A percentile compares a stretch with the other conserved stretches of the same genome.
Evolutionary conservation across 1,139 yeast genomes (phyloP).

Genomic region (Magnusiomyces paraingens): DNA sequence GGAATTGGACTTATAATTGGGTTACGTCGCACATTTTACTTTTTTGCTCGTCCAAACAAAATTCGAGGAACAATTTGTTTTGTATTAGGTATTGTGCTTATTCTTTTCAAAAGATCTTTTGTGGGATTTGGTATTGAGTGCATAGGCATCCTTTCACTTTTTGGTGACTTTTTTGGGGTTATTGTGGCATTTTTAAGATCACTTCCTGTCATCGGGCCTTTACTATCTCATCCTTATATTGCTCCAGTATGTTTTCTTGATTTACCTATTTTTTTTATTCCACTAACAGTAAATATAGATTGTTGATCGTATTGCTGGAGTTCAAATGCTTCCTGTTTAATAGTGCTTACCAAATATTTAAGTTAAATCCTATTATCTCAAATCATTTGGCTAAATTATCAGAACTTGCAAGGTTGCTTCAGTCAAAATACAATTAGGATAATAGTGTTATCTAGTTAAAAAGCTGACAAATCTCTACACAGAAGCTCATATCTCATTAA

Average conservation of each 20-base stretch:
- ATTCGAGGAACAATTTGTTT: slow-evolving; percentile 82
- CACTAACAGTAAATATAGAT: slow-evolving; percentile 4
- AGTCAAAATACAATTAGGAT: too few species aligned
- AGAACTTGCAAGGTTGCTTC: too few species aligned
- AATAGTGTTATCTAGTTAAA: too few species aligned
- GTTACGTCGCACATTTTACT: slow-evolving; percentile 70
- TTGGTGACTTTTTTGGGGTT: slow-evolving; percentile 89
- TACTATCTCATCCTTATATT: slow-evolving; percentile 70
- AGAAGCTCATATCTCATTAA: too few species aligned
- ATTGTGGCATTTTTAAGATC: slow-evolving; percentile 84
- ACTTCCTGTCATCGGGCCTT: slow-evolving; percentile 80
- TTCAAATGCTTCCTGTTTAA: slow-evolving; percentile 13
- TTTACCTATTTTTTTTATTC: not conserved
- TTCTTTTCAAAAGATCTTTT: slow-evolving; percentile 70
- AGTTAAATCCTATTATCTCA: too few species aligned
- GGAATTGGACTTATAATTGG: slow-evolving; percentile 87
- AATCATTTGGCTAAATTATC: too few species aligned
- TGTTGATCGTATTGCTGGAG: slow-evolving; percentile 12
- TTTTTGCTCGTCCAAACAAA: slow-evolving; percentile 83
- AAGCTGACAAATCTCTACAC: too few species aligned
- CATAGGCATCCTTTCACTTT: slow-evolving; percentile 79
- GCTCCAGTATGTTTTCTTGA: slow-evolving; percentile 54
- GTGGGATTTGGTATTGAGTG: slow-evolving; percentile 80
- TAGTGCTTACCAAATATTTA: too few species aligned
- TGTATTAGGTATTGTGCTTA: slow-evolving; percentile 63